Evolutionary conservation across 306 rosid species (phyloP).

Genomic region (Quercus agrifolia): DNA sequence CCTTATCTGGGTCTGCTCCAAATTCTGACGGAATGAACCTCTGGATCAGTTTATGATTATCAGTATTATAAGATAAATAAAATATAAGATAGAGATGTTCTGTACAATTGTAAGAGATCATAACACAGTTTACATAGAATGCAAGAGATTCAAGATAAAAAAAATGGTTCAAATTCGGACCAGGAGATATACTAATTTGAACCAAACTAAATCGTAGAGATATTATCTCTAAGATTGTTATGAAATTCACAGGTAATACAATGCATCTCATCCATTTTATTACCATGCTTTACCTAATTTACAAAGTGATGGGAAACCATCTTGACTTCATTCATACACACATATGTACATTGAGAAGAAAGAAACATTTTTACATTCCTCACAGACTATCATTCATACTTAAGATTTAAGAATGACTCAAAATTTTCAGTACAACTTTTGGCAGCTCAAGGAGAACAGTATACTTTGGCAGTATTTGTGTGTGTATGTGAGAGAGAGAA

Average conservation of each 20-base stretch:
- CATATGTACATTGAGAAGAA: background rate
- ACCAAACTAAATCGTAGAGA: background rate
- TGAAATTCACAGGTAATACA: background rate
- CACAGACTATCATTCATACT: background rate
- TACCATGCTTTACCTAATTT: background rate
- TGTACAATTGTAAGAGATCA: background rate
- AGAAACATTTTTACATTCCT: background rate
- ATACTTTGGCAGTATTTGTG: too few species aligned
- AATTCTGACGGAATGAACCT: constrained; percentile 80
- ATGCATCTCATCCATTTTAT: background rate
- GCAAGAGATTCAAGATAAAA: background rate
- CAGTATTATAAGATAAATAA: background rate
- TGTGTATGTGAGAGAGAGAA: too few species aligned
- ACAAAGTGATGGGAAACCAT: background rate
- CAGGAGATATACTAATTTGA: background rate
- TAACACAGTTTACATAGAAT: background rate
- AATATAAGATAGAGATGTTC: background rate
- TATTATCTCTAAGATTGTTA: background rate
- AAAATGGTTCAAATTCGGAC: background rate
- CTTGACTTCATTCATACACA: background rate
- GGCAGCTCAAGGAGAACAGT: too few species aligned
- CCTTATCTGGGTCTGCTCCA: constrained; percentile 70
- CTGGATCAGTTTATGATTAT: constrained; percentile 31
- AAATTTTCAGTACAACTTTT: background rate
- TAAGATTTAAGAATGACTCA: background rate